Evolutionary conservation across 2,329 filamentous ascomycete species (phyloP).

Genomic region (Pochonia chlamydosporia): DNA sequence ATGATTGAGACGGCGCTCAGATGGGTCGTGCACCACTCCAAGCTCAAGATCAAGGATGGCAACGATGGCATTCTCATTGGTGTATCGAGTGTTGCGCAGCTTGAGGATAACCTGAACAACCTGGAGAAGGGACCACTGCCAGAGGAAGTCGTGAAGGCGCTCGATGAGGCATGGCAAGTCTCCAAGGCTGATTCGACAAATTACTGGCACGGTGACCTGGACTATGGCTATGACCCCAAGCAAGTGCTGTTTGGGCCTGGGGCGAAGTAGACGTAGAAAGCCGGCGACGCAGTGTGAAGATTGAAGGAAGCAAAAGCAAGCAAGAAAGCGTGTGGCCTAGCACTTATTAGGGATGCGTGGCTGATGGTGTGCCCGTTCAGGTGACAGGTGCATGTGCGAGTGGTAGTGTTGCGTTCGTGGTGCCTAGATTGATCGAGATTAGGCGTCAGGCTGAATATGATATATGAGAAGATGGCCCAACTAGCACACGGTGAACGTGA

Average conservation of each 20-base stretch:
- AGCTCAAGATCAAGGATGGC: slow-evolving; percentile 43
- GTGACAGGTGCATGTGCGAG: slow-evolving; percentile 3
- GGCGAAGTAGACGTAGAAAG: slow-evolving; percentile 27
- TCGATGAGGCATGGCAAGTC: slow-evolving; percentile 75
- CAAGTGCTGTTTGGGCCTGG: slow-evolving; percentile 50
- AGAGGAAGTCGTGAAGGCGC: slow-evolving; percentile 64
- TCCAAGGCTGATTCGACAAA: slow-evolving; percentile 50
- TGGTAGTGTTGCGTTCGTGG: too few species aligned
- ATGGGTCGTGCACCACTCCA: slow-evolving; percentile 68
- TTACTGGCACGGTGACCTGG: slow-evolving; percentile 56
- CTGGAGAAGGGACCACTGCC: slow-evolving; percentile 68
- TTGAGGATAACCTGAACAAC: slow-evolving; percentile 50
- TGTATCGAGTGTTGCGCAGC: slow-evolving; percentile 50
- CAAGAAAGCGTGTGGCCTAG: too few species aligned
- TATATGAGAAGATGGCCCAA: too few species aligned
- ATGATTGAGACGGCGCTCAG: slow-evolving; percentile 69
- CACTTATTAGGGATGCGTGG: neutral
- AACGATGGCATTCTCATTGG: slow-evolving; percentile 58
- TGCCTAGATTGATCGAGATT: too few species aligned
- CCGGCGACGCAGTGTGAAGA: neutral
- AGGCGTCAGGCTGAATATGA: too few species aligned
- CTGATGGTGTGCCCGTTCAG: slow-evolving; percentile 8
- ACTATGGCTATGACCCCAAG: slow-evolving; percentile 61
- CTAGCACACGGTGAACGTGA: too few species aligned
- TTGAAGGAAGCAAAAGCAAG: neutral